Evolutionary conservation across 1,284 basidiomycete species (phyloP).

Genomic region (Tylopilus sp.): DNA sequence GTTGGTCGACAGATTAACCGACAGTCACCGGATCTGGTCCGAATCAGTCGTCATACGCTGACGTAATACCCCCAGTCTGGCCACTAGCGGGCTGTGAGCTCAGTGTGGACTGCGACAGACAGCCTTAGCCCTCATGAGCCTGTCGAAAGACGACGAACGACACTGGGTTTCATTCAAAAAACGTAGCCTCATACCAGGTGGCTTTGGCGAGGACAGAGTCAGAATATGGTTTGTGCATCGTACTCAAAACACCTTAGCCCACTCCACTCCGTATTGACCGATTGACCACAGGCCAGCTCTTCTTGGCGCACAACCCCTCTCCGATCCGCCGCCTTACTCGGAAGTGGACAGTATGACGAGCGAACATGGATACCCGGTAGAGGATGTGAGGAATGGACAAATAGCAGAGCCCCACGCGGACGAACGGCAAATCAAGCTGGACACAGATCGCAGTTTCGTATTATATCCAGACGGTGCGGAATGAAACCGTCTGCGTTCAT

Average conservation of each 20-base stretch:
- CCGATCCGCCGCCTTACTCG: constrained; percentile 29
- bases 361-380: constrained; percentile 5
- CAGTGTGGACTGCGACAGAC: constrained; percentile 1
- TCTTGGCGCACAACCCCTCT: constrained; percentile 22
- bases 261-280: constrained; percentile 9
- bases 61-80: constrained; percentile 15
- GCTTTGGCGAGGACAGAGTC: constrained; percentile 55
- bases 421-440: constrained; percentile 80
- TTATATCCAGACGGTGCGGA: constrained; percentile 66
- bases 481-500: constrained; percentile 4
- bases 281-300: constrained; percentile 23
- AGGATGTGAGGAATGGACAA: constrained; percentile 7
- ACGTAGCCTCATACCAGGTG: constrained; percentile 54
- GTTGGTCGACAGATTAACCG: no score
- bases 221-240: constrained; percentile 51
- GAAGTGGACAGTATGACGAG: constrained; percentile 20
- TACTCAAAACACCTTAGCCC: not conserved
- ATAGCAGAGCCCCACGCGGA: constrained; percentile 54
- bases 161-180: constrained; percentile 50
- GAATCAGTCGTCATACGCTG: constrained; percentile 14
- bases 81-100: not conserved
- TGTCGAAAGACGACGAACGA: constrained; percentile 26
- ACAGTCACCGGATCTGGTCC: not conserved
- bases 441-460: constrained; percentile 87
- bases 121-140: constrained; percentile 21